Evolutionary conservation across 345 rosid genomes (phyloP).

Genomic region (Excoecaria cochinchinensis): DNA sequence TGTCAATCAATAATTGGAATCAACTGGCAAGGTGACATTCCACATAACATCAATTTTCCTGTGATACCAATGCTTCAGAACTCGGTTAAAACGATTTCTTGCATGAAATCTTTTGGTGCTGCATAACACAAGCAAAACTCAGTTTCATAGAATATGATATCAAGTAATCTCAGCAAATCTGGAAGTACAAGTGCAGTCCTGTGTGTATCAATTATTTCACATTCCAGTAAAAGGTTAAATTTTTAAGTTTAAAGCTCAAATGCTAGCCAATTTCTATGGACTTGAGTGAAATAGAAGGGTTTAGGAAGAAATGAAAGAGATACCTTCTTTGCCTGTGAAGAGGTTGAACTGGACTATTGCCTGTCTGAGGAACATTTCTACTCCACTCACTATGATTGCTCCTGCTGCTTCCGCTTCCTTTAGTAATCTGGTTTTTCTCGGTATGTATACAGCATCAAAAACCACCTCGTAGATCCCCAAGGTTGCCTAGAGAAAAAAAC

Average conservation of each 20-base stretch:
- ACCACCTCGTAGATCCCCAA: conserved; percentile 45
- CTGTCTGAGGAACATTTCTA: conserved; percentile 67
- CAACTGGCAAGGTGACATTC: not conserved
- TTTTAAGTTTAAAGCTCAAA: no score
- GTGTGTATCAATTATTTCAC: no score
- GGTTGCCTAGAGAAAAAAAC: conserved; percentile 31
- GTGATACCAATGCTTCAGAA: conserved; percentile 32
- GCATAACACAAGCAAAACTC: conserved; percentile 1
- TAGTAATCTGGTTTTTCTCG: conserved; percentile 53
- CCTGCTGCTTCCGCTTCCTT: conserved; percentile 58
- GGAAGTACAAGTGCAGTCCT: no score
- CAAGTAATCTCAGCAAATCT: no score
- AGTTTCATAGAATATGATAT: no score
- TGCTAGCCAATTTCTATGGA: no score
- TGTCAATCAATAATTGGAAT: not conserved
- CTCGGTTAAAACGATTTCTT: conserved; percentile 41
- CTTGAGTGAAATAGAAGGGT: not conserved
- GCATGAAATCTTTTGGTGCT: conserved; percentile 53
- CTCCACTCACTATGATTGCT: conserved; percentile 53
- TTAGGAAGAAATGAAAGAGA: not conserved
- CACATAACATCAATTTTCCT: not conserved
- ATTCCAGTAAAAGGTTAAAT: no score
- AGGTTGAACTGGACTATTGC: conserved; percentile 56
- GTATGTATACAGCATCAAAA: conserved; percentile 60
- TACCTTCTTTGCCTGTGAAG: conserved; percentile 53